Conservation (phyloP, 441 rosid genomes). For the Syzygium malaccense region DNA sequence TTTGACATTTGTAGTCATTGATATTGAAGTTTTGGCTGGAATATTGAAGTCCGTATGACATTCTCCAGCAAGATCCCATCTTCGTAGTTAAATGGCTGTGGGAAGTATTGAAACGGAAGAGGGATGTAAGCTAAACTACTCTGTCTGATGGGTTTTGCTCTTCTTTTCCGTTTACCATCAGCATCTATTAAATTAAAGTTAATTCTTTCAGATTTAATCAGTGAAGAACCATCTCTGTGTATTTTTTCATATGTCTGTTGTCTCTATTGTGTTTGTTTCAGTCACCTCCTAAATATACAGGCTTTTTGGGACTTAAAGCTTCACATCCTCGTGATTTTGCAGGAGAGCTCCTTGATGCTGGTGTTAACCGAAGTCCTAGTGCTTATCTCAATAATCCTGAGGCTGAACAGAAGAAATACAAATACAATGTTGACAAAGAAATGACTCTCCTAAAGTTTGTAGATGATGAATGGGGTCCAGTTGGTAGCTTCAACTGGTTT, state of each 20-base stretch:
- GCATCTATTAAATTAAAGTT: background rate
- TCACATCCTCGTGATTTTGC: slow-evolving; percentile 3
- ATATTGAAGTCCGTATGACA: background rate
- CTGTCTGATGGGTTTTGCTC: background rate
- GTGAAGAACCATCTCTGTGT: background rate
- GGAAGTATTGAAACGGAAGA: background rate
- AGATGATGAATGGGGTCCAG: slow-evolving; percentile 88
- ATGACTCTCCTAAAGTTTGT: slow-evolving; percentile 96
- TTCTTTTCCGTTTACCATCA: background rate
- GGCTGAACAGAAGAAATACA: slow-evolving; percentile 57
- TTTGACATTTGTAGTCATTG: too few relatives aligned
- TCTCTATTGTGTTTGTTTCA: background rate
- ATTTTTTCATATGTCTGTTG: background rate
- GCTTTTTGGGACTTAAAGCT: background rate
- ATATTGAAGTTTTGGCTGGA: background rate
- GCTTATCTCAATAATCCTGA: slow-evolving; percentile 85
- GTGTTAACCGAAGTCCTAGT: slow-evolving; percentile 92
- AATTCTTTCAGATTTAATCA: background rate
- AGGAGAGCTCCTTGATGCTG: slow-evolving; percentile 90
- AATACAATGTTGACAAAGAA: slow-evolving; percentile 79
- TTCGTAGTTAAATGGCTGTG: background rate
- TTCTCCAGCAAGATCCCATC: background rate
- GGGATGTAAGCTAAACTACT: background rate
- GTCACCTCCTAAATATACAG: background rate
- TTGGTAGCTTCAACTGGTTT: slow-evolving; percentile 96